phyloP scores from a whole-genome alignment of 371 early-diverging fungal species.

The Apophysomyces sp. region DNA sequence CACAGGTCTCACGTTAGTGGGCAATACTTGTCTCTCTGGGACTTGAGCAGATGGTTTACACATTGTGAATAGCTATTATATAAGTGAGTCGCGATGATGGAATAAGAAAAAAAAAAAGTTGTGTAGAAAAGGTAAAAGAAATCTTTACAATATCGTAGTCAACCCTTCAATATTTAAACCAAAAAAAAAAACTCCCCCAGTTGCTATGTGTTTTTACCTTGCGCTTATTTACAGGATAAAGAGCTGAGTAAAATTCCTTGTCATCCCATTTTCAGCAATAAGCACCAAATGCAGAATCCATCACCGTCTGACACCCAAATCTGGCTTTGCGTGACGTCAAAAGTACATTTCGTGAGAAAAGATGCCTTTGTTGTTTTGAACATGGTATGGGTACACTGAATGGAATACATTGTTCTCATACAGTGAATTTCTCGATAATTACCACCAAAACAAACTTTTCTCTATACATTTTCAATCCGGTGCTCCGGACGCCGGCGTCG shows the following conservation, averaged over 20 bases:
- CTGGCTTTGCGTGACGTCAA: conserved; percentile 1
- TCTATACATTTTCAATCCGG: background rate
- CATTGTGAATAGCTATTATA: conserved; percentile 4
- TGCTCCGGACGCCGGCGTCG: background rate
- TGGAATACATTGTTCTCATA: background rate
- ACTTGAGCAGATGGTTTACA: conserved; percentile 19
- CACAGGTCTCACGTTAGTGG: conserved; percentile 69
- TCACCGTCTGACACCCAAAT: too few species aligned
- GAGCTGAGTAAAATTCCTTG: background rate
- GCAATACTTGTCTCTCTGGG: conserved; percentile 61
- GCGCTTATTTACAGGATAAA: background rate
- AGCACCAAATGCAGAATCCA: too few species aligned
- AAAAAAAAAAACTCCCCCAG: too few species aligned
- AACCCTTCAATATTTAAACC: too few species aligned
- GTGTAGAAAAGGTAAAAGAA: background rate
- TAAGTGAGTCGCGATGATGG: background rate
- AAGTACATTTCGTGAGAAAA: background rate
- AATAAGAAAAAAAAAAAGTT: background rate
- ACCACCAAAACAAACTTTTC: background rate
- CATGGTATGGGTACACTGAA: background rate
- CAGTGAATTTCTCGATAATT: background rate
- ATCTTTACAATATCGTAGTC: too few species aligned
- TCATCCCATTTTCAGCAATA: conserved; percentile 15
- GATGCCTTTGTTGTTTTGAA: background rate
- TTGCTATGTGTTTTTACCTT: background rate